Evolutionary conservation across 2,329 filamentous ascomycete genomes (phyloP).

Genomic region (Elsinoe ampelina): DNA sequence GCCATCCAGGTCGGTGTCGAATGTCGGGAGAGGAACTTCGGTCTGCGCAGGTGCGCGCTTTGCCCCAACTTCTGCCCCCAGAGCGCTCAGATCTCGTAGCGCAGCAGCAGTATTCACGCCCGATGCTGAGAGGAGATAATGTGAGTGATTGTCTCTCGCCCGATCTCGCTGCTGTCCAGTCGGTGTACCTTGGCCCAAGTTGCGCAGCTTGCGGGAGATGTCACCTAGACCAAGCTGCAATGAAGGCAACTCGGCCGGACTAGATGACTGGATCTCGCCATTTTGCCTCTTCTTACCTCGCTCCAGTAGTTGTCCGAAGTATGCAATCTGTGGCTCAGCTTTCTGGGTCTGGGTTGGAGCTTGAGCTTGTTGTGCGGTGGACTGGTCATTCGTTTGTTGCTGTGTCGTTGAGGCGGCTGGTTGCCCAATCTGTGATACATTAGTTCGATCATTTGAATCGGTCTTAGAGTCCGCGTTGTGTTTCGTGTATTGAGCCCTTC

Average conservation of each 20-base stretch:
- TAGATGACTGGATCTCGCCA: conserved; percentile 36
- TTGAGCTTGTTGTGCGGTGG: not conserved
- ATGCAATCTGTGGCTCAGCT: conserved; percentile 42
- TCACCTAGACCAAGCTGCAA: conserved; percentile 88
- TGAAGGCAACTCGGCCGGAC: conserved; percentile 65
- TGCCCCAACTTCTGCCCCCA: conserved; percentile 18
- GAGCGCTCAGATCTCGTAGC: conserved; percentile 60
- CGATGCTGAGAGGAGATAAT: conserved; percentile 87
- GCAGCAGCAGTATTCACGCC: conserved; percentile 82
- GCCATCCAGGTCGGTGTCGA: conserved; percentile 51
- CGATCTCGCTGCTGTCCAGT: conserved; percentile 34
- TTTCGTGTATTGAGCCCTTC: too few species aligned
- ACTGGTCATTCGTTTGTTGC: not conserved
- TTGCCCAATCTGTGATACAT: conserved; percentile 12
- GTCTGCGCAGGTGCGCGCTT: conserved; percentile 36
- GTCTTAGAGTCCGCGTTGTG: not conserved
- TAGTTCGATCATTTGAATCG: conserved; percentile 15
- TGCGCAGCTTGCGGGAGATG: conserved; percentile 66
- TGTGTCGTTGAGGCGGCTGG: conserved; percentile 16
- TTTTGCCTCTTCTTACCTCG: conserved; percentile 59
- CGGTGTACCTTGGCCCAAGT: conserved; percentile 64
- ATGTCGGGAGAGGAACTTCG: conserved; percentile 26
- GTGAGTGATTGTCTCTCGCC: conserved; percentile 38
- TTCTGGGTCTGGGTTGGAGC: conserved; percentile 20
- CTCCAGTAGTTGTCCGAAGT: conserved; percentile 56